These are phyloP conservation scores for Euphorbia lathyris DNA, from an alignment of 345 rosid species.

Conservation along the genomic window DNA sequence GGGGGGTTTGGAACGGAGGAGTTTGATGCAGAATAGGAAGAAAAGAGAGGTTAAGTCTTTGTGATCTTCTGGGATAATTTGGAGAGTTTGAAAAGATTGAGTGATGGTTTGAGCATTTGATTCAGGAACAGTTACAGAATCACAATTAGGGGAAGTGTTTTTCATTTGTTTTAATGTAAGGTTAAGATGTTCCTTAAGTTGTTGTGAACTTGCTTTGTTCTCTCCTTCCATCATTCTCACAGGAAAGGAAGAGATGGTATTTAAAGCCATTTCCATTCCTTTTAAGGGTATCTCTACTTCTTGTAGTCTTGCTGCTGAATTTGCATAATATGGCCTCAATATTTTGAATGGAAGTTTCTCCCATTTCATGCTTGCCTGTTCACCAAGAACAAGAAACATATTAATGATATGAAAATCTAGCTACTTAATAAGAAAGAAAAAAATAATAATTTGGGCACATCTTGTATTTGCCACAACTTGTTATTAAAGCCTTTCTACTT, in stretches of 20 bases:
- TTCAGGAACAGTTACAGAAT: slow-evolving; percentile 52
- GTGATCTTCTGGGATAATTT: slow-evolving; percentile 39
- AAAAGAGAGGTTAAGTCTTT: slow-evolving; percentile 61
- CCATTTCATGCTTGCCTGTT: slow-evolving; percentile 77
- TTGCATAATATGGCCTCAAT: slow-evolving; percentile 35
- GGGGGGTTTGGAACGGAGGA: slow-evolving; percentile 40
- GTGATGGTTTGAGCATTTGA: slow-evolving; percentile 36
- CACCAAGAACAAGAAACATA: slow-evolving; percentile 3
- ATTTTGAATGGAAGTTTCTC: slow-evolving; percentile 65
- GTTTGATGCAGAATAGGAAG: slow-evolving; percentile 74
- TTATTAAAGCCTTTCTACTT: too few species aligned
- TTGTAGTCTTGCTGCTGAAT: slow-evolving; percentile 46
- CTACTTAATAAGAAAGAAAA: too few species aligned
- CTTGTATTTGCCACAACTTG: too few species aligned
- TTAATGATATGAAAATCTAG: not conserved
- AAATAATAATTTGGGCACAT: too few species aligned
- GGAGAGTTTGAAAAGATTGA: slow-evolving; percentile 45
- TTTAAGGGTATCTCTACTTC: slow-evolving; percentile 56
- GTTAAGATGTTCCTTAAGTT: slow-evolving; percentile 42
- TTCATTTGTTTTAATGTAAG: slow-evolving; percentile 38
- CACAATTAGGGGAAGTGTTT: slow-evolving; percentile 16
- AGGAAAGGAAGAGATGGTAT: slow-evolving; percentile 37
- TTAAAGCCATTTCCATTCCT: slow-evolving; percentile 80
- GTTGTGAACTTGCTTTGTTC: slow-evolving; percentile 36
- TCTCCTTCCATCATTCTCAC: slow-evolving; percentile 32